phyloP scores from a whole-genome alignment of 805 yeast species.

The Candida ipomoeae region DNA sequence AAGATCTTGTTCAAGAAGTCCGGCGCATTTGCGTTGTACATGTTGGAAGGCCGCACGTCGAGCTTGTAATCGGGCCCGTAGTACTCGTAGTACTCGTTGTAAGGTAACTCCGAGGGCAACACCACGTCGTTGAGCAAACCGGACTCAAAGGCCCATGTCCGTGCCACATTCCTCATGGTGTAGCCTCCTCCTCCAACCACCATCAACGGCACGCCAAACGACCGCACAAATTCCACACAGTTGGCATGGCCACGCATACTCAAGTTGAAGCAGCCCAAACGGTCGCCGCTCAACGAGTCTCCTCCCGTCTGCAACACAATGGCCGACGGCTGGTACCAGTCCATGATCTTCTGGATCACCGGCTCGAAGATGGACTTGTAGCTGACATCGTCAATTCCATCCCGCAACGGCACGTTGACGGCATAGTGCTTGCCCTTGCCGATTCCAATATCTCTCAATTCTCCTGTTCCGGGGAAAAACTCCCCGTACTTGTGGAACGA shows the following conservation, averaged over 20 bases:
- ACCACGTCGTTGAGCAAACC: constrained; percentile 79
- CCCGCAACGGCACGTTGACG: constrained; percentile 81
- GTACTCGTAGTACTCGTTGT: constrained; percentile 94
- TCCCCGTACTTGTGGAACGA: constrained; percentile 92
- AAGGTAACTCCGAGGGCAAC: constrained; percentile 76
- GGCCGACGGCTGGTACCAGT: constrained; percentile 92
- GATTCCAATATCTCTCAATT: constrained; percentile 76
- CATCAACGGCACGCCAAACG: constrained; percentile 84
- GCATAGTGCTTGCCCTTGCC: constrained; percentile 81
- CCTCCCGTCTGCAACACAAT: constrained; percentile 99
- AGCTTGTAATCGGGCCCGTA: constrained; percentile 95
- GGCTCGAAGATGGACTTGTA: constrained; percentile 88
- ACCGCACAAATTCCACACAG: constrained; percentile 83
- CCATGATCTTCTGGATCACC: constrained; percentile 67
- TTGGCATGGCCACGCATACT: constrained; percentile 95
- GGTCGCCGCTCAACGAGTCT: constrained; percentile 92
- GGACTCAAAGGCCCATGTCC: constrained; percentile 93
- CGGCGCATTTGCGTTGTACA: constrained; percentile 93
- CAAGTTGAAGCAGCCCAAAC: constrained; percentile 91
- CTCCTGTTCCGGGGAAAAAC: constrained; percentile 93
- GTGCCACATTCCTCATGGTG: constrained; percentile 93
- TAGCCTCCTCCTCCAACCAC: constrained; percentile 98
- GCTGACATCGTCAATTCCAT: constrained; percentile 90
- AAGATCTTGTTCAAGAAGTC: constrained; percentile 85
- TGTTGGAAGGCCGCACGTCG: constrained; percentile 91